A percentile compares a stretch with the other conserved stretches of the same genome.
These are phyloP conservation scores for Inonotus hispidus DNA, from an alignment of 1,284 basidiomycete genomes.

Conservation along the genomic window DNA sequence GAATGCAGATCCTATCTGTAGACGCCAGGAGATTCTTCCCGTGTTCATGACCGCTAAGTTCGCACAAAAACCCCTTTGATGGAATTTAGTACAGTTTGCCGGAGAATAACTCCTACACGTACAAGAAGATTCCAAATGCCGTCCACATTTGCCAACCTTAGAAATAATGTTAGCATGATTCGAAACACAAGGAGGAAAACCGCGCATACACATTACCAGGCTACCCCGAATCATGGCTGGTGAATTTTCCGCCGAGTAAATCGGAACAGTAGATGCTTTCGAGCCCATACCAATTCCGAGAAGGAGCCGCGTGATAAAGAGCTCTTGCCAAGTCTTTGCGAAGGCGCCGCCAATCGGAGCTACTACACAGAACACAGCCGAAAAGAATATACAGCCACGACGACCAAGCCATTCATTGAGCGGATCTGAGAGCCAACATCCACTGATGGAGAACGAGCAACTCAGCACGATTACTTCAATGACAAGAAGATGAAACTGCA, in stretches of 20 bases:
- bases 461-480: neutral
- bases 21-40: constrained; percentile 49
- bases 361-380: constrained; percentile 49
- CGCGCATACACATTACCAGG: constrained; percentile 7
- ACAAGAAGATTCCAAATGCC: constrained; percentile 66
- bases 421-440: constrained; percentile 44
- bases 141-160: constrained; percentile 19
- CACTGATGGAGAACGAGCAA: constrained; percentile 24
- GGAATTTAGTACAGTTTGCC: neutral
- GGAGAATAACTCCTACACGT: neutral
- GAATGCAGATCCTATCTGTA: constrained; percentile 52
- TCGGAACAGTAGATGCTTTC: constrained; percentile 56
- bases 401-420: constrained; percentile 50
- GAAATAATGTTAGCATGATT: neutral
- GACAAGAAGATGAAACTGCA: constrained; percentile 47
- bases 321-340: constrained; percentile 27
- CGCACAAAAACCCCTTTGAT: constrained; percentile 37
- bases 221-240: constrained; percentile 58
- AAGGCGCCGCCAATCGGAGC: constrained; percentile 56
- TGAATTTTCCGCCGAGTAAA: constrained; percentile 55
- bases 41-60: constrained; percentile 43
- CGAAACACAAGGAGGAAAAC: constrained; percentile 32
- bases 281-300: constrained; percentile 65
- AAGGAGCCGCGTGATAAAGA: constrained; percentile 47
- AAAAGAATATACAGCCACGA: constrained; percentile 66